phyloP scores from a whole-genome alignment of 805 yeast genomes.

The Teunomyces gatunensis region DNA sequence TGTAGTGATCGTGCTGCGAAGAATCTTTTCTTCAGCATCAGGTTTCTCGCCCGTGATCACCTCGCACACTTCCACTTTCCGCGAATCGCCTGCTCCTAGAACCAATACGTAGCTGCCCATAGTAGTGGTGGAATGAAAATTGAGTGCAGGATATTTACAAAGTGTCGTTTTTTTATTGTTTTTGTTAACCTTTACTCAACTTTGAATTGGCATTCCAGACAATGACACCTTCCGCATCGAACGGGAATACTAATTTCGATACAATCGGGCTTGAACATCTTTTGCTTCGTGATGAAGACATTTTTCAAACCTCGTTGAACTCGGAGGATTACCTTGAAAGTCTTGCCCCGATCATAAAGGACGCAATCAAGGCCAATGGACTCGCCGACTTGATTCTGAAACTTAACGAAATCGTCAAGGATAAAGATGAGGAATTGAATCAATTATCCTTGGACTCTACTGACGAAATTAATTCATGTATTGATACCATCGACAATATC shows the following conservation, averaged over 20 bases:
- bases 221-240: slow-evolving; percentile 6
- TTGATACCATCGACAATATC: slow-evolving; percentile 61
- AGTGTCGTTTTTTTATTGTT: neutral
- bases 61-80: slow-evolving; percentile 35
- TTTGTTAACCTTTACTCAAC: neutral
- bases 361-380: slow-evolving; percentile 54
- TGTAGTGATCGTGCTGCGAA: slow-evolving; percentile 23
- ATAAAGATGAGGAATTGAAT: slow-evolving; percentile 63
- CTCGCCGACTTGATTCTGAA: slow-evolving; percentile 55
- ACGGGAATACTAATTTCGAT: slow-evolving; percentile 9
- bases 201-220: neutral
- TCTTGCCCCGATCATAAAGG: slow-evolving; percentile 69
- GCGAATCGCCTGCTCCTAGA: slow-evolving; percentile 43
- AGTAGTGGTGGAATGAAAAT: neutral
- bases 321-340: slow-evolving; percentile 77
- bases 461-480: slow-evolving; percentile 53
- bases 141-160: slow-evolving; percentile 1
- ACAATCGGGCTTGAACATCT: slow-evolving; percentile 34
- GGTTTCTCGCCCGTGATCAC: neutral
- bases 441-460: slow-evolving; percentile 61
- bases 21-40: slow-evolving; percentile 11
- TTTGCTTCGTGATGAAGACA: slow-evolving; percentile 40
- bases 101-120: slow-evolving; percentile 41
- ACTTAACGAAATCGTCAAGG: slow-evolving; percentile 55
- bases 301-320: slow-evolving; percentile 45